Conservation (phyloP, 495 filamentous ascomycete genomes). For the Penicillium cosmopolitanum region DNA sequence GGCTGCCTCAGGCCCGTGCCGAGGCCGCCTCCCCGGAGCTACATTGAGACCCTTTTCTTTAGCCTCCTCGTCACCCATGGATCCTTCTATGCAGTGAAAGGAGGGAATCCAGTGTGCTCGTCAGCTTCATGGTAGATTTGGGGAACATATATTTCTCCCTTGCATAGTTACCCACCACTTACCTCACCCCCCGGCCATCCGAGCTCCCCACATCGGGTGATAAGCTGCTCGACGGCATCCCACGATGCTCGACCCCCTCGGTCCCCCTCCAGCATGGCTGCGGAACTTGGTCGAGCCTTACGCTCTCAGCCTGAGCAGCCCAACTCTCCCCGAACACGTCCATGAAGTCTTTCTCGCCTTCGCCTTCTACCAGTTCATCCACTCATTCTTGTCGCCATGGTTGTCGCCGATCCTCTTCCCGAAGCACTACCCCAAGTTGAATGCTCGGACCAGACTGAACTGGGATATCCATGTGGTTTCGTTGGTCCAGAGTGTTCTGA, state of each 20-base stretch:
- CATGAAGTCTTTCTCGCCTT: constrained; percentile 85
- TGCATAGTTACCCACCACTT: constrained; percentile 16
- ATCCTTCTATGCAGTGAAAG: constrained; percentile 14
- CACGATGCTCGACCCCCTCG: constrained; percentile 56
- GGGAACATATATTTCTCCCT: constrained; percentile 10
- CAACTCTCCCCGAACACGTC: constrained; percentile 78
- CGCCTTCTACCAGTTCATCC: constrained; percentile 75
- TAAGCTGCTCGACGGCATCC: constrained; percentile 18
- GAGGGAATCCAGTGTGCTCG: constrained; percentile 11
- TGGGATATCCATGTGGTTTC: constrained; percentile 98
- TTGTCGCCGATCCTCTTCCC: constrained; percentile 73
- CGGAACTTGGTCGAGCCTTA: constrained; percentile 45
- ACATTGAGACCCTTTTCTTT: constrained; percentile 14
- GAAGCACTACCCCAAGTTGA: constrained; percentile 68
- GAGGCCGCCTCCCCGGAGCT: constrained; percentile 21
- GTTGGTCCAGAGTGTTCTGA: constrained; percentile 80
- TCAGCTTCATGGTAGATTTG: constrained; percentile 19
- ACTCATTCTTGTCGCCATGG: constrained; percentile 71
- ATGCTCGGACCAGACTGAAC: constrained; percentile 73
- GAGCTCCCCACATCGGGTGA: constrained; percentile 27
- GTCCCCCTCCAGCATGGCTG: constrained; percentile 48
- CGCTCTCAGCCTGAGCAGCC: constrained; percentile 57
- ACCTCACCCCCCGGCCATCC: constrained; percentile 12
- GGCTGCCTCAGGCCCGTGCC: constrained; percentile 27
- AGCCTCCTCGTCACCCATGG: constrained; percentile 20